Conservation (phyloP, 129 eudicot species). For the Arctium minus region DNA sequence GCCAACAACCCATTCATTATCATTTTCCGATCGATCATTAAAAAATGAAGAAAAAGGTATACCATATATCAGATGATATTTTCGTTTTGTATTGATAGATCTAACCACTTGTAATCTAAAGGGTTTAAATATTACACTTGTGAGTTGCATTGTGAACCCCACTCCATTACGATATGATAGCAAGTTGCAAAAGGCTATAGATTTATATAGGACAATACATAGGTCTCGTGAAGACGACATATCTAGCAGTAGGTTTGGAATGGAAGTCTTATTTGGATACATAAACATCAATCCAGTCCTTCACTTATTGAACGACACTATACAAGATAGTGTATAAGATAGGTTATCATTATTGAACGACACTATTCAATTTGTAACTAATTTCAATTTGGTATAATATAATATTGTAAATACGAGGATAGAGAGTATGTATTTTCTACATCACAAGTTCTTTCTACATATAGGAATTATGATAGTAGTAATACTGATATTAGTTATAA, state of each 20-base stretch:
- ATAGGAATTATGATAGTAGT: neutral
- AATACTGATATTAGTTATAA: neutral
- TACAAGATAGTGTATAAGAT: neutral
- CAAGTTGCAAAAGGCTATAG: neutral
- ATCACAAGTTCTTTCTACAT: neutral
- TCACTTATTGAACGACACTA: neutral
- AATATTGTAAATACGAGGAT: neutral
- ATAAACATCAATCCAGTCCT: neutral
- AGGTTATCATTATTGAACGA: neutral
- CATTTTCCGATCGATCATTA: neutral
- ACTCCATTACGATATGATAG: neutral
- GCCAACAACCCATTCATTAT: neutral
- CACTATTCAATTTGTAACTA: neutral
- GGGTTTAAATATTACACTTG: neutral
- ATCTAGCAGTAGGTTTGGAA: neutral
- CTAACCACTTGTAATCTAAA: neutral
- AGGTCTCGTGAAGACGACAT: neutral
- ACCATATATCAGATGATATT: neutral
- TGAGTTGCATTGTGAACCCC: neutral
- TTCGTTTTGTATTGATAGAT: neutral
- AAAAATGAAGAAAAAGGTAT: neutral
- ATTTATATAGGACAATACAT: neutral
- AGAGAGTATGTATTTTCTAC: neutral
- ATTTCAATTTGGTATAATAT: neutral
- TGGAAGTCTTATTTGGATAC: neutral